phyloP scores from a whole-genome alignment of 2,329 filamentous ascomycete species.

The Pseudogymnoascus destructans region DNA sequence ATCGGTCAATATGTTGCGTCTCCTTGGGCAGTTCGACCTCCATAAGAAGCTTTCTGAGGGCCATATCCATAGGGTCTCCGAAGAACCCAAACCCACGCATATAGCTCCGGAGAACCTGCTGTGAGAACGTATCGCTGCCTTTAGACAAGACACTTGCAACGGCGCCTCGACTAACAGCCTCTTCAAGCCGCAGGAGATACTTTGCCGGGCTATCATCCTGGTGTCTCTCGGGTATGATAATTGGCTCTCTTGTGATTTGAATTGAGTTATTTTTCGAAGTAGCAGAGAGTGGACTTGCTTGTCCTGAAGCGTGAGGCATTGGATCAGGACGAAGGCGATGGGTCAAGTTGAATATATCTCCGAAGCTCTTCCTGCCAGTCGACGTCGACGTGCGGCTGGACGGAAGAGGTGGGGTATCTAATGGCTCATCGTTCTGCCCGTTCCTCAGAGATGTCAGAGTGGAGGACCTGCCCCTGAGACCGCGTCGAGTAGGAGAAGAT shows the following conservation, averaged over 20 bases:
- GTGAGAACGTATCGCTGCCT: conserved; percentile 70
- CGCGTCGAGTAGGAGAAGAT: conserved; percentile 53
- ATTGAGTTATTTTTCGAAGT: conserved; percentile 74
- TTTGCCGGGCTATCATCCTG: conserved; percentile 84
- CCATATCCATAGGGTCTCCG: conserved; percentile 96
- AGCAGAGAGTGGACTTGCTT: conserved; percentile 54
- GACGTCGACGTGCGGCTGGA: conserved; percentile 61
- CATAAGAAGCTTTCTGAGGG: conserved; percentile 88
- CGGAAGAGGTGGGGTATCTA: conserved; percentile 47
- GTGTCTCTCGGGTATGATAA: conserved; percentile 61
- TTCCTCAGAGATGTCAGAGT: conserved; percentile 75
- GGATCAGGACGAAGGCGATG: conserved; percentile 70
- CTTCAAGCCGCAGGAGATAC: conserved; percentile 75
- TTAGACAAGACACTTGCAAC: conserved; percentile 81
- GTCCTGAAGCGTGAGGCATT: conserved; percentile 61
- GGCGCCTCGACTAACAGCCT: conserved; percentile 62
- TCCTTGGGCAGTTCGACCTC: conserved; percentile 93
- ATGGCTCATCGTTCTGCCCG: conserved; percentile 56
- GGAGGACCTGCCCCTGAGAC: conserved; percentile 66
- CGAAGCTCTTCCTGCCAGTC: conserved; percentile 85
- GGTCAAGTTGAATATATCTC: conserved; percentile 67
- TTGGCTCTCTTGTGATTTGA: conserved; percentile 58
- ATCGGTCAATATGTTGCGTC: conserved; percentile 94
- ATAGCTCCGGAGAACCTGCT: conserved; percentile 77
- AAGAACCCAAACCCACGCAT: conserved; percentile 95